Conservation (phyloP, 2,329 filamentous ascomycete genomes). For the Calonectria henricotiae region DNA sequence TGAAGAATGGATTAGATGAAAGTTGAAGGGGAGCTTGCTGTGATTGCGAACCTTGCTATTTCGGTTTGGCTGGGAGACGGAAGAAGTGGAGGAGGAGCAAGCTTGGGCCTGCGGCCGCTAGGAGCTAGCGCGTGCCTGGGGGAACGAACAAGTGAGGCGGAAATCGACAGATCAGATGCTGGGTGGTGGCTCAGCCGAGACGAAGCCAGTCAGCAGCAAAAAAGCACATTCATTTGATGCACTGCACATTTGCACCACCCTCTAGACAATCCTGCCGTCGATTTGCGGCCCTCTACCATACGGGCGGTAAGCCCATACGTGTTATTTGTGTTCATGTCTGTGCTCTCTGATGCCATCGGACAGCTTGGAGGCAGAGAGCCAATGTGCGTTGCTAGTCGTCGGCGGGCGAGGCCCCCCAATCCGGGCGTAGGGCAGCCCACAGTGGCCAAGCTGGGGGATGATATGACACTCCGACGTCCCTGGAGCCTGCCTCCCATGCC, state of each 20-base stretch:
- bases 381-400: slow-evolving; percentile 7
- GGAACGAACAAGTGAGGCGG: slow-evolving; percentile 24
- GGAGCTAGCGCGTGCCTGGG: slow-evolving; percentile 30
- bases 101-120: slow-evolving; percentile 39
- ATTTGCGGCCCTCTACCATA: background rate
- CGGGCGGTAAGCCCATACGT: slow-evolving; percentile 3
- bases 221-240: slow-evolving; percentile 17
- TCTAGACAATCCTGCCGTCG: background rate
- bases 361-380: background rate
- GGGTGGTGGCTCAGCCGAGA: slow-evolving; percentile 13
- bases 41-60: slow-evolving; percentile 28
- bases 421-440: slow-evolving; percentile 30
- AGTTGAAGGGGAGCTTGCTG: slow-evolving; percentile 29
- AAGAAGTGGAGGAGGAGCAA: slow-evolving; percentile 28
- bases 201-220: slow-evolving; percentile 17
- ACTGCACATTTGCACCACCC: slow-evolving; percentile 14
- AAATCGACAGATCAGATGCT: slow-evolving; percentile 17
- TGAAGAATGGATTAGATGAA: slow-evolving; percentile 28
- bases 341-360: slow-evolving; percentile 16
- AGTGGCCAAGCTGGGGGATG: slow-evolving; percentile 18
- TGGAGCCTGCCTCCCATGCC: slow-evolving; percentile 24
- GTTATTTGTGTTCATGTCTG: slow-evolving; percentile 10
- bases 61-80: slow-evolving; percentile 32
- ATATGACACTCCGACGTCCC: slow-evolving; percentile 23
- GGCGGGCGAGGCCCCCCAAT: slow-evolving; percentile 21